phyloP scores from a whole-genome alignment of 2,329 filamentous ascomycete genomes.

The Blastomyces parvus region DNA sequence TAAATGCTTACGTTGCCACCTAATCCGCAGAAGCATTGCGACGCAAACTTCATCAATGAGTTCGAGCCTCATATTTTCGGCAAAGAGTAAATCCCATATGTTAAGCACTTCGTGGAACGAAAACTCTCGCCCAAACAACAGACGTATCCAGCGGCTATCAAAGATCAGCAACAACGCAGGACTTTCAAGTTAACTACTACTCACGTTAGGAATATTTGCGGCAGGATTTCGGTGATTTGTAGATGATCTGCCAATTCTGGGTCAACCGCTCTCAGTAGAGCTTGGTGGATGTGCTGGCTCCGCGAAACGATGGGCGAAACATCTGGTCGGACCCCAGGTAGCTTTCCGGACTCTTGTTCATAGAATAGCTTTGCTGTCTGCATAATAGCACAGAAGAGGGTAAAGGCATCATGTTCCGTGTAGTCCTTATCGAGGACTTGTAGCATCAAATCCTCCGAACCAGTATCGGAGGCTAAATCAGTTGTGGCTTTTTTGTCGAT shows the following conservation, averaged over 20 bases:
- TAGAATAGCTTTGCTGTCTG: conserved; percentile 78
- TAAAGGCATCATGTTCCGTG: conserved; percentile 84
- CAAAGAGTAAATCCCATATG: conserved; percentile 87
- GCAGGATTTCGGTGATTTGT: conserved; percentile 75
- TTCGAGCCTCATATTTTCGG: conserved; percentile 68
- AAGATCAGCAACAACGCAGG: conserved; percentile 7
- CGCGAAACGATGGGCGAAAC: conserved; percentile 70
- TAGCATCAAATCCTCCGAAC: conserved; percentile 47
- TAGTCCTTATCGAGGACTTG: conserved; percentile 61
- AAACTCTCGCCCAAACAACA: conserved; percentile 90
- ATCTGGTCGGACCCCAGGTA: conserved; percentile 30
- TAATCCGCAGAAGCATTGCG: conserved; percentile 82
- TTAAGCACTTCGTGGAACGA: conserved; percentile 72
- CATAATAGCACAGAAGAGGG: conserved; percentile 80
- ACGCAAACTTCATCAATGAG: conserved; percentile 87
- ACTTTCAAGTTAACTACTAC: conserved; percentile 19
- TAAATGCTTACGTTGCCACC: conserved; percentile 64
- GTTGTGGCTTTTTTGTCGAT: conserved; percentile 44
- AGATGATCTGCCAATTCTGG: conserved; percentile 76
- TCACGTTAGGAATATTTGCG: conserved; percentile 92
- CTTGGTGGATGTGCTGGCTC: conserved; percentile 78
- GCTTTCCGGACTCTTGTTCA: conserved; percentile 50
- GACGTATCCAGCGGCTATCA: conserved; percentile 74
- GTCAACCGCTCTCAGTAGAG: conserved; percentile 67
- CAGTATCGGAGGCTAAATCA: conserved; percentile 23